phyloP scores from a whole-genome alignment of 805 yeast species.

The Teunomyces atbi region DNA sequence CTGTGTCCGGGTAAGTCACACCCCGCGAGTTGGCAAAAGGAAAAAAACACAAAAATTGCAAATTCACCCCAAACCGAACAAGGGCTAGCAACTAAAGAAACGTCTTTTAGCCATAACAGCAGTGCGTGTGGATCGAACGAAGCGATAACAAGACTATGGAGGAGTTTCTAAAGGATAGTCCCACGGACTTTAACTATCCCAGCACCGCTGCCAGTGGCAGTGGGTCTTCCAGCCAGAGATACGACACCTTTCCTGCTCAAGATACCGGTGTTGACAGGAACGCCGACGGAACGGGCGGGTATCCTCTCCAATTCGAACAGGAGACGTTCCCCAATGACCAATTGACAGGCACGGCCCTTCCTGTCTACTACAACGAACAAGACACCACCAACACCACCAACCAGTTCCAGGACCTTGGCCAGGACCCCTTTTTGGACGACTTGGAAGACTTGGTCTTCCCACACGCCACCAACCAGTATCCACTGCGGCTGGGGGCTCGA shows the following conservation, averaged over 20 bases:
- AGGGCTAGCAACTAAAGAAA: neutral
- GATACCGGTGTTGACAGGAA: neutral
- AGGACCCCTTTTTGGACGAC: constrained; percentile 34
- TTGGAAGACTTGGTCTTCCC: constrained; percentile 21
- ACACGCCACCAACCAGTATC: constrained; percentile 7
- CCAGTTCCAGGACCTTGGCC: constrained; percentile 9
- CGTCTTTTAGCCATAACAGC: neutral
- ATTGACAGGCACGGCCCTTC: neutral
- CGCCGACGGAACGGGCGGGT: constrained; percentile 6
- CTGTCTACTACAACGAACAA: neutral
- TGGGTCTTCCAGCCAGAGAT: constrained; percentile 5
- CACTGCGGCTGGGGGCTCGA: neutral
- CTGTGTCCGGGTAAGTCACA: constrained; percentile 9
- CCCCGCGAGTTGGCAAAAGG: neutral
- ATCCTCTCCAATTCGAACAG: constrained; percentile 10
- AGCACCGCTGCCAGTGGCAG: constrained; percentile 2
- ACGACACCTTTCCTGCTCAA: neutral
- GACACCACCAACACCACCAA: neutral
- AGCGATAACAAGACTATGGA: constrained; percentile 19
- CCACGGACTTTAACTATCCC: constrained; percentile 19
- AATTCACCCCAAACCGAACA: constrained; percentile 1
- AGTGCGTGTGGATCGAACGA: no score
- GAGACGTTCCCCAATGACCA: neutral
- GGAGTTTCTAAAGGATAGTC: constrained; percentile 33
- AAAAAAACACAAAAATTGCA: neutral